Evolutionary conservation across 768 basidiomycete species (phyloP).

Genomic region (Boletus bicolor): DNA sequence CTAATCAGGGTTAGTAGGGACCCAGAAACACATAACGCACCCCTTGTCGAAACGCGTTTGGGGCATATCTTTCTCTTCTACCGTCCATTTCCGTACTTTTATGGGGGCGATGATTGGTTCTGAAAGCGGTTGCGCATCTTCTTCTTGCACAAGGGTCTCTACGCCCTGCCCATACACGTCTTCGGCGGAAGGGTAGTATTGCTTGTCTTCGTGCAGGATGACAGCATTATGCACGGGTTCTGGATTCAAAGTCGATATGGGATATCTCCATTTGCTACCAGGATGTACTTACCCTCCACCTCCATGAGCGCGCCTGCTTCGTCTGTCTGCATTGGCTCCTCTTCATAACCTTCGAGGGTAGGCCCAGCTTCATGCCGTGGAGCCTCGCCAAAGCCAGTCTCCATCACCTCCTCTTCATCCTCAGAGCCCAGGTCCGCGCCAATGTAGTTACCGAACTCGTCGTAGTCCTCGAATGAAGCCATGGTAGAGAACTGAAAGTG

Average conservation of each 20-base stretch:
- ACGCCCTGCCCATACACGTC: constrained; percentile 94
- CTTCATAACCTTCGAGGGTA: constrained; percentile 82
- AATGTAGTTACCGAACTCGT: constrained; percentile 97
- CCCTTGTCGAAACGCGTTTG: constrained; percentile 97
- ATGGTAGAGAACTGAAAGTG: constrained; percentile 28
- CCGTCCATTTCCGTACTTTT: constrained; percentile 90
- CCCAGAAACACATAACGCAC: constrained; percentile 43
- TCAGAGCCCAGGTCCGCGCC: constrained; percentile 93
- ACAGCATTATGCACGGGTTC: constrained; percentile 81
- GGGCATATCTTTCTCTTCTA: constrained; percentile 94
- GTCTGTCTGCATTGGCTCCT: constrained; percentile 55
- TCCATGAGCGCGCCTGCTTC: constrained; percentile 77
- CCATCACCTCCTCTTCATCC: constrained; percentile 54
- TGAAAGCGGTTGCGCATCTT: constrained; percentile 91
- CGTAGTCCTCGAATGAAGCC: constrained; percentile 74
- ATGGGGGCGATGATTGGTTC: constrained; percentile 96
- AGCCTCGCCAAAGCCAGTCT: constrained; percentile 44
- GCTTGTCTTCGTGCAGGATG: constrained; percentile 94
- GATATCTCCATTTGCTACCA: not conserved
- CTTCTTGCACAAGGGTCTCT: constrained; percentile 96
- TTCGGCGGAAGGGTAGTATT: constrained; percentile 91
- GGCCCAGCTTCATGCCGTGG: constrained; percentile 39
- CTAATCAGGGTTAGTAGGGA: constrained; percentile 5
- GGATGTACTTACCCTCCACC: constrained; percentile 60
- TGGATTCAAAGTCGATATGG: constrained; percentile 29